Percentiles rank a stretch among this genome's conserved stretches.
phyloP scores from a whole-genome alignment of 129 eudicot genomes.

The carrot (Daucus carota) region DH1_v3.0 NC_030383.2:1698001-1698500 shows the following conservation, averaged over 20 bases:
- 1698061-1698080: background rate
- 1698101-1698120: background rate
- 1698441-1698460: too few species aligned
- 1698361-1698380: background rate
- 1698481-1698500: too few species aligned
- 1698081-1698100: background rate
- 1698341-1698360: background rate
- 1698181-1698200: background rate
- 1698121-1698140: conserved; percentile 1
- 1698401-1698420: too few species aligned
- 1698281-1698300: background rate
- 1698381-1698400: background rate
- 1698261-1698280: too few species aligned
- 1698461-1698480: too few species aligned
- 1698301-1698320: too few species aligned
- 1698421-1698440: too few species aligned
- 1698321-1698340: too few species aligned
- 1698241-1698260: too few species aligned
- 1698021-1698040: too few species aligned
- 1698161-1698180: background rate
- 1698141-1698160: background rate
- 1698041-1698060: background rate
- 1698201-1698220: background rate
- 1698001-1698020: too few species aligned
- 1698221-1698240: background rate